These are phyloP conservation scores for Przewalskia tangutica DNA, from an alignment of 257 asterid species.

Conservation along the genomic window DNA sequence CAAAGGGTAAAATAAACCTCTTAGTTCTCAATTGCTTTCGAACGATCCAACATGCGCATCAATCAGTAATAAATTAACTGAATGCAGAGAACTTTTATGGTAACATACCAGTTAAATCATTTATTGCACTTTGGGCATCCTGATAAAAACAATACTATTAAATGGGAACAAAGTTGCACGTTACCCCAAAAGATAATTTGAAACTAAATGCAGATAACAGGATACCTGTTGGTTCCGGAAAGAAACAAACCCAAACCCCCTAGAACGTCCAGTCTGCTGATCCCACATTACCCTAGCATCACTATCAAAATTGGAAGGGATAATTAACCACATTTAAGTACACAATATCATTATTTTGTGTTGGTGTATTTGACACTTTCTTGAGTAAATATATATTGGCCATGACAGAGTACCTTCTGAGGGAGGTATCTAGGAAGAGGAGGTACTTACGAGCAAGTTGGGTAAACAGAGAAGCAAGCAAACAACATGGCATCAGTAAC, in stretches of 20 bases:
- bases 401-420: not conserved
- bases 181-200: not conserved
- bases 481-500: constrained; percentile 89
- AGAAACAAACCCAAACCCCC: constrained; percentile 97
- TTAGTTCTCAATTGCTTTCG: not conserved
- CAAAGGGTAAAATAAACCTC: not conserved
- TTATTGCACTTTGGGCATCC: constrained; percentile 97
- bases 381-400: not conserved
- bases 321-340: not conserved
- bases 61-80: not conserved
- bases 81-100: not conserved
- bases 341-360: not conserved
- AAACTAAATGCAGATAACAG: not conserved
- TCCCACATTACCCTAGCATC: constrained; percentile 99
- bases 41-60: not conserved
- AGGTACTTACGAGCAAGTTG: constrained; percentile 78
- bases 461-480: constrained; percentile 77
- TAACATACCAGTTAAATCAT: constrained; percentile 68
- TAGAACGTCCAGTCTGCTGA: constrained; percentile 90
- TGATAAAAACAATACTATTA: constrained; percentile 18
- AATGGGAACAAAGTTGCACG: constrained; percentile 3
- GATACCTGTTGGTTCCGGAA: constrained; percentile 83
- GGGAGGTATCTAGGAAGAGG: not conserved
- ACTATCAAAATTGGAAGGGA: constrained; percentile 19
- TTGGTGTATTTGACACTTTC: not conserved